Percentiles rank a stretch among this genome's conserved stretches.
Evolutionary conservation across 768 basidiomycete genomes (phyloP).

Genomic region (Lactifluus hygrophoroides): DNA sequence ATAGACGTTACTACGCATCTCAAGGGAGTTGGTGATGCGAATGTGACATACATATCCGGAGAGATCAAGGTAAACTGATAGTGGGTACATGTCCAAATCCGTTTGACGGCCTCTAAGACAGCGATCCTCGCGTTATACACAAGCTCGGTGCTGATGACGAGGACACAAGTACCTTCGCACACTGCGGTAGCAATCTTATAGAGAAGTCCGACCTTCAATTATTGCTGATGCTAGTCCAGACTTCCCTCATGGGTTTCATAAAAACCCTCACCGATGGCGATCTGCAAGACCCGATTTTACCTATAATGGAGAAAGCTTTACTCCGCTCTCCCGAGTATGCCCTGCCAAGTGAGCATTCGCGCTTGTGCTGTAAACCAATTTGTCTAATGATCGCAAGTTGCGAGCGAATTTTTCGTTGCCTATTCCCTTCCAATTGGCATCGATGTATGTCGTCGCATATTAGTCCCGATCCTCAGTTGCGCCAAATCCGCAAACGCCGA

Average conservation of each 20-base stretch:
- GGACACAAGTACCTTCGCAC: constrained; percentile 50
- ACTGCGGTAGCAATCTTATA: constrained; percentile 37
- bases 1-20: constrained; percentile 65
- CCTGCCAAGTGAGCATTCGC: constrained; percentile 42
- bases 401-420: constrained; percentile 48
- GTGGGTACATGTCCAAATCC: background rate
- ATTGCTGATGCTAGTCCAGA: constrained; percentile 23
- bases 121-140: constrained; percentile 54
- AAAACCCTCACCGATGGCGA: constrained; percentile 42
- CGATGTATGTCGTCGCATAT: constrained; percentile 43
- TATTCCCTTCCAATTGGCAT: constrained; percentile 43
- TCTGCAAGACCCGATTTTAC: constrained; percentile 47
- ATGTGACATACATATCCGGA: constrained; percentile 35
- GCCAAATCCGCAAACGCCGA: constrained; percentile 65
- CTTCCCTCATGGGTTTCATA: constrained; percentile 60
- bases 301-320: constrained; percentile 71
- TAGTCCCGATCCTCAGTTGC: constrained; percentile 52
- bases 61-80: constrained; percentile 37
- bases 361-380: background rate
- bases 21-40: constrained; percentile 42
- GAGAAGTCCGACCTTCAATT: background rate
- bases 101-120: constrained; percentile 30
- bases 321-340: constrained; percentile 76
- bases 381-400: constrained; percentile 31
- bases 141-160: constrained; percentile 57